These are phyloP conservation scores for Simmondsia chinensis DNA, from an alignment of 148 eudicot genomes.

Conservation along the genomic window DNA sequence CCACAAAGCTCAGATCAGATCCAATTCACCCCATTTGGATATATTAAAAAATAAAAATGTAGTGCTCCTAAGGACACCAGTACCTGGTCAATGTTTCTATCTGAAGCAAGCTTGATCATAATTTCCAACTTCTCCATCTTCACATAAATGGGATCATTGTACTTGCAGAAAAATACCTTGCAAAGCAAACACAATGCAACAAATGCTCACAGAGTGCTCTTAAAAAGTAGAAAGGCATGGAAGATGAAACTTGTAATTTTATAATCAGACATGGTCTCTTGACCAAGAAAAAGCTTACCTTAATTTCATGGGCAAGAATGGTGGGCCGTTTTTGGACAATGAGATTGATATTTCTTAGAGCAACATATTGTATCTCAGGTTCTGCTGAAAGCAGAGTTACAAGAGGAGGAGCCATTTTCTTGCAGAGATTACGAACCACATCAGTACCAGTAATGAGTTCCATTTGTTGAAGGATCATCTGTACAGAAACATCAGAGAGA, in stretches of 20 bases:
- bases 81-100: constrained; percentile 93
- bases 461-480: constrained; percentile 99
- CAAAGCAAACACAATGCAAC: constrained; percentile 4
- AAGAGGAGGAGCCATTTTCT: constrained; percentile 99
- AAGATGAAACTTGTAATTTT: background rate
- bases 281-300: constrained; percentile 31
- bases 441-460: constrained; percentile 95
- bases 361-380: constrained; percentile 99
- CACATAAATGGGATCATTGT: constrained; percentile 97
- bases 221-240: background rate
- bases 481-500: constrained; percentile 14
- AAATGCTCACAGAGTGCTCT: constrained; percentile 1
- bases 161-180: constrained; percentile 97
- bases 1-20: constrained; percentile 4
- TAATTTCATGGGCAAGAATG: constrained; percentile 97
- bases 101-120: constrained; percentile 99
- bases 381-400: constrained; percentile 98
- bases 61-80: constrained; percentile 2
- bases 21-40: background rate
- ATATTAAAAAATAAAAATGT: background rate
- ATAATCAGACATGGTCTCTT: background rate
- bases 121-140: constrained; percentile 98
- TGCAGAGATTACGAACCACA: constrained; percentile 88
- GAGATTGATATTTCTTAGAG: constrained; percentile 85
- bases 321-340: constrained; percentile 96